Evolutionary conservation across 768 basidiomycete species (phyloP).

Genomic region (Pisolithus albus): DNA sequence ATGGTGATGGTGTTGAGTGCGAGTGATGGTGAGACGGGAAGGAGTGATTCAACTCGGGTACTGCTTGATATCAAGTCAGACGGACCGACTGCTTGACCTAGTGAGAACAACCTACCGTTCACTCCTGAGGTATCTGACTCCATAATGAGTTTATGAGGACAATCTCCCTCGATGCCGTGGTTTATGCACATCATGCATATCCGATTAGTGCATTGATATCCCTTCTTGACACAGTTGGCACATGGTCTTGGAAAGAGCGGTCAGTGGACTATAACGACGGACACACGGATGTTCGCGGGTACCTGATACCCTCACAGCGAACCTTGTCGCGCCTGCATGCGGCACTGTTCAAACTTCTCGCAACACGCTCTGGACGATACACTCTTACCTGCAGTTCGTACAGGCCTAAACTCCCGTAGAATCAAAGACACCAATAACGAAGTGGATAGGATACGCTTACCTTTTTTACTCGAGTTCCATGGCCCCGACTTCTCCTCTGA

Average conservation of each 20-base stretch:
- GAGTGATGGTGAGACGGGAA: constrained; percentile 7
- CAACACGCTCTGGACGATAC: constrained; percentile 1
- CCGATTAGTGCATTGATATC: constrained; percentile 46
- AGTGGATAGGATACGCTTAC: constrained; percentile 30
- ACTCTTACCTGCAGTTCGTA: constrained; percentile 48
- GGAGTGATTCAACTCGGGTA: constrained; percentile 4
- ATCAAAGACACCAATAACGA: constrained; percentile 3
- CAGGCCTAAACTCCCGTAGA: constrained; percentile 41
- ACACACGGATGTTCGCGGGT: constrained; percentile 9
- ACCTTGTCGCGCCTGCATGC: constrained; percentile 56
- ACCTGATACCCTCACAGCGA: constrained; percentile 55
- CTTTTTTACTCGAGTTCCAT: constrained; percentile 55
- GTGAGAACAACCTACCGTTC: constrained; percentile 7
- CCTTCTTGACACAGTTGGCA: constrained; percentile 42
- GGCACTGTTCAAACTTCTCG: constrained; percentile 9
- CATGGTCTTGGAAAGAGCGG: constrained; percentile 37
- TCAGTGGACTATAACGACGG: not conserved
- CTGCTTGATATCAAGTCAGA: constrained; percentile 1
- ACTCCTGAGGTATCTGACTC: constrained; percentile 23
- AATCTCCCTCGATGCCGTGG: constrained; percentile 40
- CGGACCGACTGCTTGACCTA: constrained; percentile 1
- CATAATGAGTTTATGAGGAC: constrained; percentile 32
- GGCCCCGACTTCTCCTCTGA: constrained; percentile 48
- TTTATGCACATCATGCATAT: constrained; percentile 39
- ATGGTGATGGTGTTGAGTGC: constrained; percentile 2